Base-by-base conservation (phyloP, 768 basidiomycete species). In the Lactarius trivialis region DNA sequence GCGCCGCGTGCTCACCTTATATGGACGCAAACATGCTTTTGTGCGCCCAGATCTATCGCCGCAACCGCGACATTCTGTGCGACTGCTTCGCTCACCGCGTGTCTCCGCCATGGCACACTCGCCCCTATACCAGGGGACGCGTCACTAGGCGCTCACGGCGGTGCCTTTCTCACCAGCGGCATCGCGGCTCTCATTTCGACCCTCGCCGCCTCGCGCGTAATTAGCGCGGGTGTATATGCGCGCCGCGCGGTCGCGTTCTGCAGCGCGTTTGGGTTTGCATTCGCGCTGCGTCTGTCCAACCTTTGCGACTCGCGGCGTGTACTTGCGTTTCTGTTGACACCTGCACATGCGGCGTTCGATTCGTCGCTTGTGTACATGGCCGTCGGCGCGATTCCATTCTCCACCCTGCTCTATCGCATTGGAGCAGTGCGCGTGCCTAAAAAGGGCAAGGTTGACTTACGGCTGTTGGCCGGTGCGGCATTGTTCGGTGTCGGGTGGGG, bases 401-500 rank as follows among this genome's bases (percentile, higher is more conserved):
- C 76, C 7, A 71, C 76, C n/a, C 8, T 74, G 11, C 73, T 83
- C 11, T 84, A 83, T 67, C 76, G 70, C 21, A 75, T 71, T 56
- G 76, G 73, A 26, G 74, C 76, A 37, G 75, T 77, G 36, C 67
- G 71, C 7, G 72, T 82, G 28, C 78, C 79, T 4, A 74, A 74
- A 34, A 71, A 66, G 36, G 74, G 73, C 19, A 65, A 70, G 36
- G 73, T 86, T 19, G 80, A 86, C 65, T 54, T 63, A 28, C 77
- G 70, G 63, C 75, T 86, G 32, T 49, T 86, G 8, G 58, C 68
- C 33, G 85, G 85, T 24, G 77, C 83, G 12, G 76, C 79, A 19
- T 63, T 84, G 39, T 86, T 86, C 70, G 85, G 85, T 53, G 63
- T 83, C 30, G 85, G 85, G 1, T 86, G 85, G 85, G 85, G 81